Percentiles rank a stretch among this genome's conserved stretches.
Conservation (phyloP, 441 rosid species). For the Viola pubescens region DNA sequence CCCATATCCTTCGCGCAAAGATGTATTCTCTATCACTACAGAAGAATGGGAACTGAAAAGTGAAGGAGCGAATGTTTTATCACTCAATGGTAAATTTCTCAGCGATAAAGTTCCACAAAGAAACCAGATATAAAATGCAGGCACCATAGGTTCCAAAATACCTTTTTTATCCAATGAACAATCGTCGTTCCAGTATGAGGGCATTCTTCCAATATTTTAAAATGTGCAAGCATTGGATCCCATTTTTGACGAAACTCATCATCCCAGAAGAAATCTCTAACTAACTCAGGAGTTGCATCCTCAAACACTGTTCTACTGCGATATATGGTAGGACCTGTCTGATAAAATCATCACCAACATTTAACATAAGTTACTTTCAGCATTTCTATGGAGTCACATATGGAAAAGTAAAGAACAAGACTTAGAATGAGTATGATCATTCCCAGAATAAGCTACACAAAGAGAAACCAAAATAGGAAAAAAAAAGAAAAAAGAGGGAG, state of each 20-base stretch:
- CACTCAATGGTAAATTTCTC: constrained; percentile 7
- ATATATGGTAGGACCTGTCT: constrained; percentile 56
- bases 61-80: constrained; percentile 13
- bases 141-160: constrained; percentile 8
- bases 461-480: too few relatives aligned
- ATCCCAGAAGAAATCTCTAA: constrained; percentile 97
- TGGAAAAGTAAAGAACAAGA: constrained; percentile 2
- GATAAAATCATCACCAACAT: constrained; percentile 28
- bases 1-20: constrained; percentile 88
- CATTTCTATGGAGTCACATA: constrained; percentile 2
- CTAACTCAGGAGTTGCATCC: constrained; percentile 72
- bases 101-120: constrained; percentile 6
- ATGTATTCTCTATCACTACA: constrained; percentile 92
- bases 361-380: constrained; percentile 7
- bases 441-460: constrained; percentile 5
- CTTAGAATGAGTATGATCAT: constrained; percentile 1
- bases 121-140: constrained; percentile 9
- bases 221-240: constrained; percentile 84
- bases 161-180: constrained; percentile 88
- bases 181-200: constrained; percentile 55
- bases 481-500: too few relatives aligned
- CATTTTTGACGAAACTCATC: constrained; percentile 91
- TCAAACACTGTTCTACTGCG: constrained; percentile 86
- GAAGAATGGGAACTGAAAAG: constrained; percentile 87
- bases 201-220: constrained; percentile 63